Conservation (phyloP, 2,329 filamentous ascomycete genomes). For the Penicillium sp. region DNA sequence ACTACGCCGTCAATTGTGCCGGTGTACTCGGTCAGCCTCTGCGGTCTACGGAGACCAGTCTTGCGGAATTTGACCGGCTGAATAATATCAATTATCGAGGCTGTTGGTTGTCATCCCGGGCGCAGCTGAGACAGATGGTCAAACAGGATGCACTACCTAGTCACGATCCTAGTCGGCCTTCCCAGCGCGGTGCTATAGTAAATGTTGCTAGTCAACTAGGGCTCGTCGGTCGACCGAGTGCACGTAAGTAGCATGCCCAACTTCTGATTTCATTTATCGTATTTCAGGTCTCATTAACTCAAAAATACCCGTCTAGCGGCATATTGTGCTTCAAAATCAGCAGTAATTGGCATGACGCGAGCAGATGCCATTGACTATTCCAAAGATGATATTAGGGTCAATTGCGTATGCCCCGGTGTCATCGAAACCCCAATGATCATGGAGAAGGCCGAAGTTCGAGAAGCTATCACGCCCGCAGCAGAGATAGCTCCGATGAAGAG, state of each 20-base stretch:
- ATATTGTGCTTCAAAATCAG: slow-evolving; percentile 63
- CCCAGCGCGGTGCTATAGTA: slow-evolving; percentile 54
- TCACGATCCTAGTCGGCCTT: slow-evolving; percentile 40
- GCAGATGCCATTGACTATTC: slow-evolving; percentile 63
- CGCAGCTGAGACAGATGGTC: slow-evolving; percentile 52
- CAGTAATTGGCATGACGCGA: slow-evolving; percentile 61
- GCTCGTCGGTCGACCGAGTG: slow-evolving; percentile 52
- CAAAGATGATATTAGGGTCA: slow-evolving; percentile 37
- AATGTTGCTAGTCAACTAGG: slow-evolving; percentile 60
- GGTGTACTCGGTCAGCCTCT: slow-evolving; percentile 47
- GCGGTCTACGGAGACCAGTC: slow-evolving; percentile 49
- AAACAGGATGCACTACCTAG: slow-evolving; percentile 48
- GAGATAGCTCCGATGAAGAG: slow-evolving; percentile 56
- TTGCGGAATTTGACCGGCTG: slow-evolving; percentile 56
- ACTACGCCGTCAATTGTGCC: slow-evolving; percentile 62
- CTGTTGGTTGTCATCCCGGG: slow-evolving; percentile 53
- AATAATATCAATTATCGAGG: slow-evolving; percentile 61
- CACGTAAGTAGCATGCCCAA: slow-evolving; percentile 41
- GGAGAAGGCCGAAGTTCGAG: slow-evolving; percentile 43
- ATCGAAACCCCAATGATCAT: slow-evolving; percentile 55
- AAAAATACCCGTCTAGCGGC: slow-evolving; percentile 44
- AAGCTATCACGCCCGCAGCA: slow-evolving; percentile 48
- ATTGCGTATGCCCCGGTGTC: slow-evolving; percentile 47
- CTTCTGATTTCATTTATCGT: neutral
- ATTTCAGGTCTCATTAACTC: neutral